Evolutionary conservation across 1,139 yeast species (phyloP).

Genomic region (Hemisphaericaspora xylofermentans): DNA sequence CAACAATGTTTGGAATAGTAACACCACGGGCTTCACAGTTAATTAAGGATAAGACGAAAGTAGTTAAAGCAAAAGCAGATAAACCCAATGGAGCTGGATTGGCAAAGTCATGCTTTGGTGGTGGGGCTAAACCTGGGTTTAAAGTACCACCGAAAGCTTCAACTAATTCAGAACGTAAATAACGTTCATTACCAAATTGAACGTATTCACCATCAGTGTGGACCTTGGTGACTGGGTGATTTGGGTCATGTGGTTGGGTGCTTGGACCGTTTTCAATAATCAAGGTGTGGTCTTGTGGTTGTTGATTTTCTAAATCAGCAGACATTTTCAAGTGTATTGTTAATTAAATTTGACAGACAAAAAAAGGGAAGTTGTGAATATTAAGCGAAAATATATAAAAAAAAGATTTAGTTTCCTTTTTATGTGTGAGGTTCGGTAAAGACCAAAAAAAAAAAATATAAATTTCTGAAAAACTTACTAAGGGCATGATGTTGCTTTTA

Average conservation of each 20-base stretch:
- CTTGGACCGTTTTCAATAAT: slow-evolving; percentile 13
- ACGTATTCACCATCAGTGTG: slow-evolving; percentile 55
- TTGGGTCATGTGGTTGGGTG: slow-evolving; percentile 14
- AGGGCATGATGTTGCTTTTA: not conserved
- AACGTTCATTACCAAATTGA: slow-evolving; percentile 71
- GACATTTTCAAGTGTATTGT: slow-evolving; percentile 12
- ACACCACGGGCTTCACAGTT: slow-evolving; percentile 45
- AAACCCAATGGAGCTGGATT: slow-evolving; percentile 66
- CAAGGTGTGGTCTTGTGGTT: slow-evolving; percentile 24
- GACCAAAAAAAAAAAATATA: not conserved
- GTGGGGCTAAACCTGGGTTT: slow-evolving; percentile 32
- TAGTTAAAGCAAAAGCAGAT: slow-evolving; percentile 51
- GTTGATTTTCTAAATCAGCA: slow-evolving; percentile 32
- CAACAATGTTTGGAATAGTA: slow-evolving; percentile 31
- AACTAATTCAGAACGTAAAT: slow-evolving; percentile 57
- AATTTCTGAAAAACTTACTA: too few species aligned
- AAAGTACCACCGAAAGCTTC: slow-evolving; percentile 63
- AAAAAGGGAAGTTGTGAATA: not conserved
- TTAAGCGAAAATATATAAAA: not conserved
- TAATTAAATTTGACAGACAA: not conserved
- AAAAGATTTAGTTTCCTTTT: not conserved
- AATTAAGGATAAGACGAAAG: slow-evolving; percentile 47
- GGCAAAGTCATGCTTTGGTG: slow-evolving; percentile 37
- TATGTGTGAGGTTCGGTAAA: not conserved
- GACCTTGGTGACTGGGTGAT: slow-evolving; percentile 25